A percentile compares a stretch with the other conserved stretches of the same genome.
phyloP scores from a whole-genome alignment of 73 alveolate genomes.

The Paramecium tetraurelia region DNA sequence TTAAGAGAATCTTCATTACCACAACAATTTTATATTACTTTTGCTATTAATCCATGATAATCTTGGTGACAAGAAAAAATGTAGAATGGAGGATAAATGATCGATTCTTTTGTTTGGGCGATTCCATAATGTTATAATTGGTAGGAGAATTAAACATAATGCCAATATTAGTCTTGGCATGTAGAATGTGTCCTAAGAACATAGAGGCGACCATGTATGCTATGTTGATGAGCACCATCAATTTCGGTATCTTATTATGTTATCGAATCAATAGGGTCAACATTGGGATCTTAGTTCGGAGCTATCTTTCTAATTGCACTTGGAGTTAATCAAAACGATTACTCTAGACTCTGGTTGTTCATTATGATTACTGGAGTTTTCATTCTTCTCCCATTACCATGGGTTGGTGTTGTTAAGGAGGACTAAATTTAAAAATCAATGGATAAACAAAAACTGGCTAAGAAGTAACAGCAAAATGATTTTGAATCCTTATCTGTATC shows the following conservation, averaged over 20 bases:
- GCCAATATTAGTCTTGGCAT: conserved; percentile 83
- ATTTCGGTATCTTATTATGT: conserved; percentile 70
- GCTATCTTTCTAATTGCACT: conserved; percentile 66
- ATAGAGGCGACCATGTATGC: conserved; percentile 88
- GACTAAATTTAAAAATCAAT: neutral
- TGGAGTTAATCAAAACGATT: conserved; percentile 72
- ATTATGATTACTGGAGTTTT: neutral
- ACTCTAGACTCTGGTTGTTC: conserved; percentile 72
- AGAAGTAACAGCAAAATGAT: neutral
- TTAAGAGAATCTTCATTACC: conserved; percentile 13
- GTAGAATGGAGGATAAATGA: conserved; percentile 61
- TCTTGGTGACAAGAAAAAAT: conserved; percentile 65
- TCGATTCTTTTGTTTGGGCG: conserved; percentile 46
- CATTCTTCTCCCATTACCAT: neutral
- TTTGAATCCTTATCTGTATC: neutral
- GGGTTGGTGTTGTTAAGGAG: conserved; percentile 35
- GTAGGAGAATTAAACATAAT: conserved; percentile 70
- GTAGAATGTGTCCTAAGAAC: conserved; percentile 80
- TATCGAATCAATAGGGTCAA: neutral
- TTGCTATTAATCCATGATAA: conserved; percentile 54
- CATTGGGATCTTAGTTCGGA: conserved; percentile 64
- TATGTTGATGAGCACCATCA: conserved; percentile 75
- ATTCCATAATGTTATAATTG: conserved; percentile 59
- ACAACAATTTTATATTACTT: conserved; percentile 40
- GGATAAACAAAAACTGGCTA: neutral